Evolutionary conservation across 352 stramenopile genomes (phyloP).

Genomic region (Globisporangium abappressorium): DNA sequence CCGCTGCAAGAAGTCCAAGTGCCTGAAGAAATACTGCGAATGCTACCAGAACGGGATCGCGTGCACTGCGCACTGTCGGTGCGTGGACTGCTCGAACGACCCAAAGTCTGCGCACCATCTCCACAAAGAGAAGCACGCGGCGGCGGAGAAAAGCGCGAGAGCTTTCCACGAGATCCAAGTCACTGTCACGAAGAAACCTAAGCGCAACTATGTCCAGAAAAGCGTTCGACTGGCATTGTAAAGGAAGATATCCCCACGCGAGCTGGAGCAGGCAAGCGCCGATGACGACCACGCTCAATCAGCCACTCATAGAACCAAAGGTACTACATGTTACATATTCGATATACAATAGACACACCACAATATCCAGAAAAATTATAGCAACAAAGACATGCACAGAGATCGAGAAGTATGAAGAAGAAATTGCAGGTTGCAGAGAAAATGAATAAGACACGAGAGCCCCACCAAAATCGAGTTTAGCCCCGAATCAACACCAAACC

Average conservation of each 20-base stretch:
- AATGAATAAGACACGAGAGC: not conserved
- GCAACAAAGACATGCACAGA: not conserved
- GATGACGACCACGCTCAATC: not conserved
- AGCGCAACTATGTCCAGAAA: slow-evolving; percentile 58
- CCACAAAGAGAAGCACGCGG: slow-evolving; percentile 23
- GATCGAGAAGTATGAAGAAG: slow-evolving; percentile 3
- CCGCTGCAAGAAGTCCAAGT: slow-evolving; percentile 96
- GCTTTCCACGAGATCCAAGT: slow-evolving; percentile 62
- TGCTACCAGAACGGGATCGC: slow-evolving; percentile 94
- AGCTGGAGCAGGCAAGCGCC: not conserved
- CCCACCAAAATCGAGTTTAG: not conserved
- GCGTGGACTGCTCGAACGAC: slow-evolving; percentile 93
- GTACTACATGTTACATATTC: slow-evolving; percentile 8
- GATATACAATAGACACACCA: slow-evolving; percentile 14
- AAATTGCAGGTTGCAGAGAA: not conserved
- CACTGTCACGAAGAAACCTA: slow-evolving; percentile 69
- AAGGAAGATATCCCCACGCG: not conserved
- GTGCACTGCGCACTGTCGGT: slow-evolving; percentile 94
- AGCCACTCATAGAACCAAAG: not conserved
- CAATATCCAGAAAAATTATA: slow-evolving; percentile 5
- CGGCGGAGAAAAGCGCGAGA: not conserved
- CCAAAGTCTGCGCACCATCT: slow-evolving; percentile 31
- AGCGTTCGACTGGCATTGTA: slow-evolving; percentile 38
- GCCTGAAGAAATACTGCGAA: slow-evolving; percentile 98
- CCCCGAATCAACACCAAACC: too few species aligned